phyloP scores from a whole-genome alignment of 805 yeast species.

The Candida verbasci region DNA sequence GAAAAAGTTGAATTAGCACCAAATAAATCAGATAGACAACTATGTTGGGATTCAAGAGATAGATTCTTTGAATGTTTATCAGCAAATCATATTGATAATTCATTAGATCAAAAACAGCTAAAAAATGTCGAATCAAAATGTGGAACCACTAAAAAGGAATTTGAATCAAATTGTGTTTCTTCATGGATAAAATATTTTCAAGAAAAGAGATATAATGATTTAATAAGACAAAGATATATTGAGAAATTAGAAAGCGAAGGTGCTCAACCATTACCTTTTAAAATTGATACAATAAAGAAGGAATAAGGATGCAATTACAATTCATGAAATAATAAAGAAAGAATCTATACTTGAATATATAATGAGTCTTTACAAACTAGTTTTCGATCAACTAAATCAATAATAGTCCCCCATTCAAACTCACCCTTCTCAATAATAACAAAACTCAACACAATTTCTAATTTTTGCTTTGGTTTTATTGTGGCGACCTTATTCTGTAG shows the following conservation, averaged over 20 bases:
- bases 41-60: conserved; percentile 92
- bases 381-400: conserved; percentile 19
- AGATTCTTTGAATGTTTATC: conserved; percentile 71
- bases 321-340: too few species aligned
- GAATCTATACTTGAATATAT: conserved; percentile 24
- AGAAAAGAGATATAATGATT: conserved; percentile 78
- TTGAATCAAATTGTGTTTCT: conserved; percentile 72
- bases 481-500: conserved; percentile 47
- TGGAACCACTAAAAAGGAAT: conserved; percentile 49
- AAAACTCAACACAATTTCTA: conserved; percentile 48
- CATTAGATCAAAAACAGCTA: conserved; percentile 52
- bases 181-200: conserved; percentile 90
- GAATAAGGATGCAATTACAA: too few species aligned
- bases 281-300: conserved; percentile 15
- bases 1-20: conserved; percentile 40
- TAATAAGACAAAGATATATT: conserved; percentile 62
- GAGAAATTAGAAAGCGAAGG: conserved; percentile 70
- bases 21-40: conserved; percentile 62
- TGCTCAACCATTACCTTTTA: conserved; percentile 38
- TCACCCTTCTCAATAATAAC: conserved; percentile 72
- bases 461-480: conserved; percentile 39
- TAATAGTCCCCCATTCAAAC: conserved; percentile 66
- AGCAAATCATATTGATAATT: conserved; percentile 60
- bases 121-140: conserved; percentile 53
- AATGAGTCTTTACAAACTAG: conserved; percentile 29